Evolutionary conservation across 192 early-diverging fungal genomes (phyloP), one percentile per base, ranked within the genome.

Genomic region (Coemansia sp.): DNA sequence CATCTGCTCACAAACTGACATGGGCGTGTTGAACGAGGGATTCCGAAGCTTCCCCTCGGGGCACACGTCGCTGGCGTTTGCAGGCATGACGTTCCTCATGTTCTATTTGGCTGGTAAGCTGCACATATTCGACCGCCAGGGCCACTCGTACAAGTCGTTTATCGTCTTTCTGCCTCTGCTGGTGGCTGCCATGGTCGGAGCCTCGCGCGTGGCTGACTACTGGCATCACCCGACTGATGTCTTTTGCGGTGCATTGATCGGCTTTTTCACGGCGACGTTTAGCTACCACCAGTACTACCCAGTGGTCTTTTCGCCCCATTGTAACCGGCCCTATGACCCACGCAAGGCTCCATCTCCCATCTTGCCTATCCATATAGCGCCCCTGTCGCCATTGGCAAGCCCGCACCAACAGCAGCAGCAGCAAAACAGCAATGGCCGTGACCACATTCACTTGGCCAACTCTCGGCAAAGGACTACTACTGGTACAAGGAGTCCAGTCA

Each of bases 41-140:
- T 89, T 94, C 69, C 91, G 90, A 77, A 90, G 88, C 68, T 98
- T 96, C 63, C 91, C 91, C 2, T 92, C 90, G 8, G 96, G 96
- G 3, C 96, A 98, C 74, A 87, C 96, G 2, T 91, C 91, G 28
- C 87, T 90, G 63, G 82, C 88, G 6, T 91, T 91, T 80, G 89
- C 88, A 5, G 92, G 92, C 1, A 66, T 93, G 61, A 86, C 86
- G 16, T 93, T 85, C 61, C 64, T 93, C 30, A 83, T 84, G 37
- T 72, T 88, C 37, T 91, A 84, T 57, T 72, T 93, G 44, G 92
- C 89, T 35, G 91, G 90, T 42, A 91, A 93, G 63, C 82, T 93
- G 46, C 87, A 90, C 35, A 33, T 93, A 17, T 77, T 80, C 64
- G 92, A 94, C 74, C 77, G 75, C 46, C 72, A 76, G 64, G 81